Evolutionary conservation across 2,329 filamentous ascomycete species (phyloP), one percentile per base, ranked within the genome.

Genomic region (Coniochaeta pulveracea): DNA sequence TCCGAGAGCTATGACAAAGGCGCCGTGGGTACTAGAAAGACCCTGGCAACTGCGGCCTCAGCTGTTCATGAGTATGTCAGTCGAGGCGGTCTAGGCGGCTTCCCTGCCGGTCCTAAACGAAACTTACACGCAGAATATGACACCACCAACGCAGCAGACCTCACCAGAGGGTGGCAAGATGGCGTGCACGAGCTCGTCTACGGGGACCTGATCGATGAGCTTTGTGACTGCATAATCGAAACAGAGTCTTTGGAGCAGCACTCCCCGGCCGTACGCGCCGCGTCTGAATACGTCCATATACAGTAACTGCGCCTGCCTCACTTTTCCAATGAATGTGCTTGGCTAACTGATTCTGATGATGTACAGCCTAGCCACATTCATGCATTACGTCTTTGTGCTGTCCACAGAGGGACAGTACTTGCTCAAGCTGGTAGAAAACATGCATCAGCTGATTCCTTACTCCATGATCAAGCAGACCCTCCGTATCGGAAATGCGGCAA

Each of bases 1-100:
- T 85, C 80, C 2, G 83, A 89, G 52, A 85, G 80, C 50, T 89
- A 86, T 47, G 83, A 89, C 51, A 85, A 85, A 54, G 82, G 80
- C 10, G 66, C 74, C 1, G 57, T 89, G 43, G 83, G 83, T 1
- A 76, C 77, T 38, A 66, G 83, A 33, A 86, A 85, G 57, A 82
- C 79, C 14, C 56, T 89, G 31, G 73, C 82, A 1, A 85, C 83
- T 6, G 81, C 78, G 0, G 66, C 76, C 8, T 80, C 79, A 22
- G 72, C 74, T 6, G 54, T 88, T 36, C 63, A 84, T 34, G 83
- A 86, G 55, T 75, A 77, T 47, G 58, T 82, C 10, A 74, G 72
- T 1, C 61, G 81, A 39, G 83, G 78, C 6, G 62, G 72, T 21
- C 55, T 85, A 10, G 79, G 73, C 1, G 81, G 80, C 0, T 64